Evolutionary conservation across 2,329 filamentous ascomycete genomes (phyloP).

Genomic region (Coniella vitis): DNA sequence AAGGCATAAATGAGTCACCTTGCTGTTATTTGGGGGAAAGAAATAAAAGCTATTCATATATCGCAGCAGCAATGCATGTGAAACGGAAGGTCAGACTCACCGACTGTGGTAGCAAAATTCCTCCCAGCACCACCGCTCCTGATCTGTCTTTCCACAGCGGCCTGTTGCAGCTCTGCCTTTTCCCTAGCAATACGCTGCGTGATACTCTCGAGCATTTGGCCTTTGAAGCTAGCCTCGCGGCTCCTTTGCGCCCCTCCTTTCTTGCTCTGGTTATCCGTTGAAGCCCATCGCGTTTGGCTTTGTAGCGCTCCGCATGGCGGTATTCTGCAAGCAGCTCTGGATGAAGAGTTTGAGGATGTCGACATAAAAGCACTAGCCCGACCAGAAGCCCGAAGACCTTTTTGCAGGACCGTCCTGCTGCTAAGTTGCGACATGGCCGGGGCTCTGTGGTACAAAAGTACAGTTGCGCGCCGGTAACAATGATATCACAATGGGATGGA

Average conservation of each 20-base stretch:
- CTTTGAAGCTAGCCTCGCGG: constrained; percentile 35
- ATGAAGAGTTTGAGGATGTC: not conserved
- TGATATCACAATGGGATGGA: too few relatives aligned
- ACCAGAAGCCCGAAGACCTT: not conserved
- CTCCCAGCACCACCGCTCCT: constrained; percentile 26
- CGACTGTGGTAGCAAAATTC: constrained; percentile 40
- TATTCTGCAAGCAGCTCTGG: constrained; percentile 1
- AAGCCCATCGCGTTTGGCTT: constrained; percentile 9
- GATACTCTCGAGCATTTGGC: constrained; percentile 49
- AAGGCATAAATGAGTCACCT: too few relatives aligned
- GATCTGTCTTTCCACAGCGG: constrained; percentile 33
- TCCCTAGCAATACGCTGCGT: constrained; percentile 42
- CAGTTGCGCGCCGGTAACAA: too few relatives aligned
- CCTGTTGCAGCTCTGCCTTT: constrained; percentile 37
- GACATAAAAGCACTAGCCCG: not conserved
- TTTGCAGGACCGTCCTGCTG: constrained; percentile 11
- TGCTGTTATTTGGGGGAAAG: too few relatives aligned
- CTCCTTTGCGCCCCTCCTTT: not conserved
- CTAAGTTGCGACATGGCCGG: constrained; percentile 16
- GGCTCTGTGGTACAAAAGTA: too few relatives aligned
- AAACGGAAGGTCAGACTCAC: constrained; percentile 25
- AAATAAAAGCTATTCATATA: too few relatives aligned
- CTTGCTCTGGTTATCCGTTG: constrained; percentile 5
- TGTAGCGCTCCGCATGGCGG: not conserved
- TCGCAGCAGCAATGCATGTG: not conserved